Percentiles rank a stretch among this genome's conserved stretches.
Conservation (phyloP, 1,284 basidiomycete genomes). For the Coniferiporia sulphurascens region DNA sequence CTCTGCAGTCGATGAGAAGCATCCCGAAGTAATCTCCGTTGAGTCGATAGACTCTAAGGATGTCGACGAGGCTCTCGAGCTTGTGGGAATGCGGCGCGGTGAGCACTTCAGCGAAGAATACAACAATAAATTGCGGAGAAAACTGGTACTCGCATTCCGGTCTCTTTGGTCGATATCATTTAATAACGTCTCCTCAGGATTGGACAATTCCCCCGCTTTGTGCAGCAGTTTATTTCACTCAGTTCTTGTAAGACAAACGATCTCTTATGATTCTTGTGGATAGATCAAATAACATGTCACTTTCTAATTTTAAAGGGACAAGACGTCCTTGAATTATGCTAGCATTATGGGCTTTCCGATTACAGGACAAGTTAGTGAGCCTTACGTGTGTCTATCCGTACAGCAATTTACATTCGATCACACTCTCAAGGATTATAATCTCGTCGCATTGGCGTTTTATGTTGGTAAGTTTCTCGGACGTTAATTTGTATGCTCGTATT, state of each 20-base stretch:
- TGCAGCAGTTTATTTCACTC: conserved; percentile 63
- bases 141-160: conserved; percentile 41
- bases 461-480: conserved; percentile 34
- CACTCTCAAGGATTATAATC: conserved; percentile 47
- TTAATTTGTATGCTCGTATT: conserved; percentile 3
- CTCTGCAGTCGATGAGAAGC: conserved; percentile 14
- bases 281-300: neutral
- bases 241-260: conserved; percentile 44
- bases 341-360: no score
- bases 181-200: conserved; percentile 35
- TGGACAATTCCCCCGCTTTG: conserved; percentile 54
- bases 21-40: conserved; percentile 9
- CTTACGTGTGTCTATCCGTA: neutral
- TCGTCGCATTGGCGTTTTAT: conserved; percentile 65
- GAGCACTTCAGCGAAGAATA: conserved; percentile 57
- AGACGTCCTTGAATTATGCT: conserved; percentile 65
- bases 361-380: no score
- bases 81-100: conserved; percentile 49
- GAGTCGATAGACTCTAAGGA: conserved; percentile 33
- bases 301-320: conserved; percentile 41
- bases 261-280: neutral
- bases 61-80: conserved; percentile 54
- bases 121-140: conserved; percentile 48
- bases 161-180: neutral
- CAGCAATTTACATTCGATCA: neutral